Evolutionary conservation across 2,329 filamentous ascomycete species (phyloP).

Genomic region (Hirsutella rhossiliensis): DNA sequence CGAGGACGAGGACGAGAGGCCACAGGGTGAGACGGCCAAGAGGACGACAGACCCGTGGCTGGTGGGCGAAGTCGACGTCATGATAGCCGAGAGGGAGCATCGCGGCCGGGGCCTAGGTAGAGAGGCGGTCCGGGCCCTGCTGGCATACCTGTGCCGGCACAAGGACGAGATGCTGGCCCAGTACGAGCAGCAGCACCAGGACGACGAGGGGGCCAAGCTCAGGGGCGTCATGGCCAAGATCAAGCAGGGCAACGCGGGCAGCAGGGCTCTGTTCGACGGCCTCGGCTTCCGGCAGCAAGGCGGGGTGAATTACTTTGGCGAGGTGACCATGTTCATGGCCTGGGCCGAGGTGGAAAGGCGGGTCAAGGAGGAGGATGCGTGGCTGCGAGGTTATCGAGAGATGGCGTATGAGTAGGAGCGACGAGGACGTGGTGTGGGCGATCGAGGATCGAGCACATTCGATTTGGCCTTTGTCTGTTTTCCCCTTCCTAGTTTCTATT

Average conservation of each 20-base stretch:
- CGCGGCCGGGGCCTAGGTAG: conserved; percentile 54
- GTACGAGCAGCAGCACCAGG: conserved; percentile 11
- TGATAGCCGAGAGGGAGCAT: conserved; percentile 55
- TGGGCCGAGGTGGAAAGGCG: conserved; percentile 13
- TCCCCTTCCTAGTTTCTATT: no score
- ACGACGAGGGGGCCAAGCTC: conserved; percentile 4
- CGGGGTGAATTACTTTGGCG: conserved; percentile 46
- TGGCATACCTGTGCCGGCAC: conserved; percentile 53
- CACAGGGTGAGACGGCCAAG: conserved; percentile 9
- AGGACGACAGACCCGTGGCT: conserved; percentile 12
- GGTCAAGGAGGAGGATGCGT: background rate
- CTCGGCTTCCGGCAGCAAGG: conserved; percentile 41
- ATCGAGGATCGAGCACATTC: no score
- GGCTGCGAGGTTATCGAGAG: conserved; percentile 10
- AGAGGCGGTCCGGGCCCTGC: conserved; percentile 52
- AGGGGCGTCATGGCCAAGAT: conserved; percentile 42
- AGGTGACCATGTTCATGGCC: conserved; percentile 37
- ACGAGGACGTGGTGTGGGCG: no score
- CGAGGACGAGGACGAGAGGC: conserved; percentile 20
- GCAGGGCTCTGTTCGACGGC: conserved; percentile 36
- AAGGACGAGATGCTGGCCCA: conserved; percentile 39
- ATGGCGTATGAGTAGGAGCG: conserved; percentile 8
- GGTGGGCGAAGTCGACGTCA: conserved; percentile 72
- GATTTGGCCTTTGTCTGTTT: no score
- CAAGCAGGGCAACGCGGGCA: conserved; percentile 40